Evolutionary conservation across 1,139 yeast species (phyloP), one percentile per base, ranked within the genome.

Genomic region (Zygosaccharomyces pseudobailii): DNA sequence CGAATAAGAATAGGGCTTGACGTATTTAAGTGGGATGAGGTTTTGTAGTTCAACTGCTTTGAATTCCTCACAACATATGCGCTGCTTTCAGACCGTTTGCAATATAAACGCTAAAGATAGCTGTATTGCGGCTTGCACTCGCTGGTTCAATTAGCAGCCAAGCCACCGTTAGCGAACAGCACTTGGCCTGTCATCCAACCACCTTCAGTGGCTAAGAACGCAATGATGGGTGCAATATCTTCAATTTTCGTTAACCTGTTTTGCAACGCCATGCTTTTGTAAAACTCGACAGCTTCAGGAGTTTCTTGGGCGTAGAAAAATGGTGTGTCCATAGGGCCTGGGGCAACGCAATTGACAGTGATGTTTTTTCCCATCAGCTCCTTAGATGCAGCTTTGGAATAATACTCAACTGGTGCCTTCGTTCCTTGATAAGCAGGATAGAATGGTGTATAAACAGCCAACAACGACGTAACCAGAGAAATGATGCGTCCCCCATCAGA

Each of bases 291-390:
- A 50, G 77, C 75, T 22, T 72, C 78, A 24, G 71, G 66, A 22
- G 72, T 69, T 64, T 82, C 87, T 65, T 79, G 83, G 21, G 79
- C 78, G 56, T 80, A 80, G 62, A 81, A 74, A 68, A 81, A 81
- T 47, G 85, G 84, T 22, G 86, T 81, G 58, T 80, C 85, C 84
- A 81, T 81, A 40, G 87, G 86, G 40, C 86, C 87, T 42, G 86
- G 87, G 3, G 85, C 84, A 50, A 81, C 78, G 57, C 76, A 71
- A 57, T 77, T 79, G 56, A 77, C 82, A 8, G 79, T 71, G 50
- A 81, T 76, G 8, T 73, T 71, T 55, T 69, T 73, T 21, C 68
- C 63, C 25, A 67, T 69, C 50, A 78, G 71, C 60, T 81, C 86
- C 64, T 80, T 79, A 13, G 84, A 76, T 13, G 80, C 76, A 20